A percentile compares a stretch with the other conserved stretches of the same genome.
phyloP scores from a whole-genome alignment of 2,329 filamentous ascomycete genomes.

The Ophiosphaerella narmari region DNA sequence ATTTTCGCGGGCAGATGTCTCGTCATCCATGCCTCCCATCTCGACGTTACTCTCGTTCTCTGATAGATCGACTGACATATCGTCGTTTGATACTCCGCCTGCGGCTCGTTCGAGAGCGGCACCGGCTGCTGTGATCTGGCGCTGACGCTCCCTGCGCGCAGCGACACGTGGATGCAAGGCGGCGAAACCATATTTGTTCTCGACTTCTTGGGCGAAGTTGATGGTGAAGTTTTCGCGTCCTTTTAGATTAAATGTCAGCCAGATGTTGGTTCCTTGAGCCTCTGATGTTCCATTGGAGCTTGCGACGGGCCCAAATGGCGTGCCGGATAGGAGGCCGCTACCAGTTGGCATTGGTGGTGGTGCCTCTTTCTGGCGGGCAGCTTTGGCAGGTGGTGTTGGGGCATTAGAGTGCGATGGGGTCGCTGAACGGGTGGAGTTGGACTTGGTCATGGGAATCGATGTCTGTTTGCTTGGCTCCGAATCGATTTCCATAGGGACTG shows the following conservation, averaged over 20 bases:
- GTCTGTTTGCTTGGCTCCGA: slow-evolving; percentile 33
- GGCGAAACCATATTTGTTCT: slow-evolving; percentile 92
- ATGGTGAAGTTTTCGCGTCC: slow-evolving; percentile 88
- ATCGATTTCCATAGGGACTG: slow-evolving; percentile 46
- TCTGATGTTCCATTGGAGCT: slow-evolving; percentile 51
- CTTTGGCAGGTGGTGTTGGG: slow-evolving; percentile 60
- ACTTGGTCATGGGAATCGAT: slow-evolving; percentile 40
- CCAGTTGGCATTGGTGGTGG: slow-evolving; percentile 64
- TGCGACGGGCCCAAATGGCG: slow-evolving; percentile 61
- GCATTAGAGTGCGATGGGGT: slow-evolving; percentile 54
- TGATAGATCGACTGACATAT: slow-evolving; percentile 80
- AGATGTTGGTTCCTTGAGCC: slow-evolving; percentile 69
- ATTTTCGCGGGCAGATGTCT: slow-evolving; percentile 49
- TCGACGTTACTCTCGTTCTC: slow-evolving; percentile 83
- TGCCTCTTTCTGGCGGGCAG: slow-evolving; percentile 59
- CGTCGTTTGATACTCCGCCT: slow-evolving; percentile 71
- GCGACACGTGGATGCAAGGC: slow-evolving; percentile 90
- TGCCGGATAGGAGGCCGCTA: slow-evolving; percentile 67
- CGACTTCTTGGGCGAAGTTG: slow-evolving; percentile 92
- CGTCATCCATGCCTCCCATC: slow-evolving; percentile 68
- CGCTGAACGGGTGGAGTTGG: slow-evolving; percentile 36
- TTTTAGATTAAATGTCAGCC: slow-evolving; percentile 79
- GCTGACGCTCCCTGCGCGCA: slow-evolving; percentile 83
- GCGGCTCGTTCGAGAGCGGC: slow-evolving; percentile 79
- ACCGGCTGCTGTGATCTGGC: slow-evolving; percentile 85